Base-by-base conservation (phyloP, 352 stramenopile species). In the Pythium oligandrum region DNA sequence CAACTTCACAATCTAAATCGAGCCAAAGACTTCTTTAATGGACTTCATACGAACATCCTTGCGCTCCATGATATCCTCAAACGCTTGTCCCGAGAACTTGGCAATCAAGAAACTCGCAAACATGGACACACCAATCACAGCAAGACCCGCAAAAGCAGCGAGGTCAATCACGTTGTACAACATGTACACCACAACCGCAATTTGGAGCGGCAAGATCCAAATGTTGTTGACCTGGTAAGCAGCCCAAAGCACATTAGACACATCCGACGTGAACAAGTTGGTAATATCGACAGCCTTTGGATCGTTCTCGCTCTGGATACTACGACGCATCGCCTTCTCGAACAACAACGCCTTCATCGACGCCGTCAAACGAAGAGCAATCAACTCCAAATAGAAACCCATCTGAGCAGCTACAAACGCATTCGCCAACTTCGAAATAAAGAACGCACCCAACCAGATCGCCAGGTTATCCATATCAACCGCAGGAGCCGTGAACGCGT, bases 221-320 rank as follows among this genome's bases (percentile, higher is more conserved):
- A 66, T 32, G 33, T 48, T 43, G 53, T 86, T 75, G 42, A 63
- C 55, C 12, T 61, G 44, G 37, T 61, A 59, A 31, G 75, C 62
- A 0, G 65, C 76, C 6, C 43, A 61, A 33, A 85, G 33, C 3
- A 85, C 17, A 34, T 58, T 80, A 35, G 90, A 66, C 0, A 88
- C 75, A 63, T 98, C 94, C 36, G 97, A 88, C 4, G 83, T 90
- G 55, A n/a, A n/a, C n/a, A n/a, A n/a, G n/a, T n/a, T n/a, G n/a
- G n/a, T n/a, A n/a, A n/a, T n/a, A n/a, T n/a, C n/a, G n/a, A n/a
- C n/a, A n/a, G n/a, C n/a, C n/a, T n/a, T n/a, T n/a, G n/a, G n/a
- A n/a, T n/a, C n/a, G n/a, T n/a, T n/a, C n/a, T n/a, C n/a, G n/a
- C n/a, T n/a, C n/a, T n/a, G n/a, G n/a, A n/a, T n/a, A n/a, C n/a